phyloP scores from a whole-genome alignment of 495 filamentous ascomycete genomes.

The Aspergillus asperescens region DNA sequence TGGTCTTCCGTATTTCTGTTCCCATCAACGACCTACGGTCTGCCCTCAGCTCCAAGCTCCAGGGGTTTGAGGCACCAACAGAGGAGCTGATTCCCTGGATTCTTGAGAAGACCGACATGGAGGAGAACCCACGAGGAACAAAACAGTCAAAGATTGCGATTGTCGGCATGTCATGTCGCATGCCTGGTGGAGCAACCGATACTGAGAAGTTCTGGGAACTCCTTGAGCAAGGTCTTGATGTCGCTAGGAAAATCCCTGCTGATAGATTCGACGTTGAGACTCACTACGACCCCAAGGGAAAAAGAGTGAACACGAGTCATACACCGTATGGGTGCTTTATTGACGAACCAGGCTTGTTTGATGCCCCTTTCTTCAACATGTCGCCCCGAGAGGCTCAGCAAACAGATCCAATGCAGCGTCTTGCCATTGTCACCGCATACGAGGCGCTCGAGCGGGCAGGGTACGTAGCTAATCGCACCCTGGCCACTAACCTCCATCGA shows the following conservation, averaged over 20 bases:
- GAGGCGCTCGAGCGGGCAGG: slow-evolving; percentile 5
- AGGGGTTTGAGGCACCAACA: slow-evolving; percentile 2
- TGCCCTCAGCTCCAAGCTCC: background rate
- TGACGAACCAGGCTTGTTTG: slow-evolving; percentile 30
- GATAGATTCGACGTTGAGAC: slow-evolving; percentile 39
- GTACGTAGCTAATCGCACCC: slow-evolving; percentile 16
- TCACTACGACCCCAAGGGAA: slow-evolving; percentile 35
- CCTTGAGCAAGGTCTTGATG: slow-evolving; percentile 32
- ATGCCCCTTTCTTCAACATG: slow-evolving; percentile 33
- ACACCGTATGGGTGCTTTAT: slow-evolving; percentile 39
- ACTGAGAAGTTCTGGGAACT: slow-evolving; percentile 37
- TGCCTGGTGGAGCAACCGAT: slow-evolving; percentile 29
- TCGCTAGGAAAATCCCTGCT: slow-evolving; percentile 31
- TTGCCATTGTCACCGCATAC: slow-evolving; percentile 5
- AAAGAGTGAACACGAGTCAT: slow-evolving; percentile 26
- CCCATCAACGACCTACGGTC: slow-evolving; percentile 9
- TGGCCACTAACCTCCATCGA: slow-evolving; percentile 39
- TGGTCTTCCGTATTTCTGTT: slow-evolving; percentile 6
- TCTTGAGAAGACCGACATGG: background rate
- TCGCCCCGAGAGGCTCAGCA: slow-evolving; percentile 28
- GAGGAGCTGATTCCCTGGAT: slow-evolving; percentile 11
- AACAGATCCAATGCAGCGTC: slow-evolving; percentile 5
- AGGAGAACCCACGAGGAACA: slow-evolving; percentile 15
- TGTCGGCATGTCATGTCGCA: slow-evolving; percentile 37
- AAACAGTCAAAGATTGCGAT: slow-evolving; percentile 32